Conservation (phyloP, 768 basidiomycete species). For the Mycena amicta region DNA sequence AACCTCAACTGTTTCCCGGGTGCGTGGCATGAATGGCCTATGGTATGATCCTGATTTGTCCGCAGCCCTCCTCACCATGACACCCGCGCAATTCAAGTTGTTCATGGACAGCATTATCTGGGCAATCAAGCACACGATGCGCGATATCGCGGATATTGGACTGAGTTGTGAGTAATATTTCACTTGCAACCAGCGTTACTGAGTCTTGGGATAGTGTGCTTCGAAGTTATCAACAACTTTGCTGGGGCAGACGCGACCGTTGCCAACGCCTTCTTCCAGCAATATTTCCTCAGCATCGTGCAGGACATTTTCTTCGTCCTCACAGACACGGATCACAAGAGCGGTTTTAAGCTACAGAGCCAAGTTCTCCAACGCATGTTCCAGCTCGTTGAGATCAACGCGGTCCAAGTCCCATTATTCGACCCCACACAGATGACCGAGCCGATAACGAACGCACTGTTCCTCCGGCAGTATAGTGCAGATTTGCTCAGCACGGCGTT, state of each 20-base stretch:
- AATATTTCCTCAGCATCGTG: slow-evolving; percentile 89
- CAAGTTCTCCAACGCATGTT: slow-evolving; percentile 91
- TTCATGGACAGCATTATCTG: slow-evolving; percentile 98
- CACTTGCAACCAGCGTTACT: slow-evolving; percentile 4
- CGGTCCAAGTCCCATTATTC: slow-evolving; percentile 81
- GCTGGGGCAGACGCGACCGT: slow-evolving; percentile 74
- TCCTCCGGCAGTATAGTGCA: slow-evolving; percentile 84
- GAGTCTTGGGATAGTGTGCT: slow-evolving; percentile 59
- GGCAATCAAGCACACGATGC: slow-evolving; percentile 99
- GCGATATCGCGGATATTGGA: slow-evolving; percentile 94
- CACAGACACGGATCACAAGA: slow-evolving; percentile 98
- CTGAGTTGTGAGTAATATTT: slow-evolving; percentile 61
- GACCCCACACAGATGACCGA: slow-evolving; percentile 75
- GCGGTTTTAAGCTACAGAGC: slow-evolving; percentile 95
- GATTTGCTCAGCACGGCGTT: slow-evolving; percentile 88
- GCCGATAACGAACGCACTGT: slow-evolving; percentile 75
- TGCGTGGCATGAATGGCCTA: slow-evolving; percentile 34
- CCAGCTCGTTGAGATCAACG: slow-evolving; percentile 83
- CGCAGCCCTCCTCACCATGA: slow-evolving; percentile 79
- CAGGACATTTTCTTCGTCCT: slow-evolving; percentile 98
- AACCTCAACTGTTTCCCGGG: slow-evolving; percentile 96
- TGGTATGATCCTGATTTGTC: slow-evolving; percentile 17
- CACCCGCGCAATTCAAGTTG: slow-evolving; percentile 93
- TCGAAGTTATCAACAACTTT: slow-evolving; percentile 96
- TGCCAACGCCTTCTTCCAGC: slow-evolving; percentile 92